Conservation (phyloP, 202 grass and related monocot genomes). For the Digitaria exilis region DNA sequence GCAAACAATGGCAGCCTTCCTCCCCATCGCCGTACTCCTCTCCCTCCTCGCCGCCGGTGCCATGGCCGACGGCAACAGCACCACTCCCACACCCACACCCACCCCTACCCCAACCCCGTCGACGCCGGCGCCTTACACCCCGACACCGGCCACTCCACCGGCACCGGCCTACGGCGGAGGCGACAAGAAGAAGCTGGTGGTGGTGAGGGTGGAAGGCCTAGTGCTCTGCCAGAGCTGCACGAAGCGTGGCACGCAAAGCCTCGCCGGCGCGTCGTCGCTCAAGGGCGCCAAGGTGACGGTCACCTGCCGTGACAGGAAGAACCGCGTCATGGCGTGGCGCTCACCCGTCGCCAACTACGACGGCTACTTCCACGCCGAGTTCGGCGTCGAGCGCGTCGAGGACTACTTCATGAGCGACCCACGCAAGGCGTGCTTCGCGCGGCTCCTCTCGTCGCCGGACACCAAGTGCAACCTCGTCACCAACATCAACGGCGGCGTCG, state of each 20-base stretch:
- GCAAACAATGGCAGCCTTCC: conserved; percentile 41
- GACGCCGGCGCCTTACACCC: neutral
- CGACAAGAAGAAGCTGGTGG: conserved; percentile 21
- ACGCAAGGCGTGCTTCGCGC: conserved; percentile 57
- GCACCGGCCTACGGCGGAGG: neutral
- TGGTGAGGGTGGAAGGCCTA: conserved; percentile 56
- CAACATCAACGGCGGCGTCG: conserved; percentile 59
- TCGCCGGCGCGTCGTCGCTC: conserved; percentile 50
- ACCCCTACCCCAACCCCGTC: neutral
- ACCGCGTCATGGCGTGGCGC: conserved; percentile 43
- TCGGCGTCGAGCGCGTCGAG: conserved; percentile 24
- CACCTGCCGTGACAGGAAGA: conserved; percentile 71
- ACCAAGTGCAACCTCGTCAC: conserved; percentile 47
- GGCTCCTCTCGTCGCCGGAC: conserved; percentile 65
- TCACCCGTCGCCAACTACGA: conserved; percentile 23
- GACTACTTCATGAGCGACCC: conserved; percentile 33
- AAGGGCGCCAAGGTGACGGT: conserved; percentile 52
- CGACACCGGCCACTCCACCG: neutral
- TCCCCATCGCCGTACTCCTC: conserved; percentile 41
- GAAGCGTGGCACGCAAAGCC: conserved; percentile 29
- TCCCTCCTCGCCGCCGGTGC: conserved; percentile 41
- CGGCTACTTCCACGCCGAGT: conserved; percentile 61
- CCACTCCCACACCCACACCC: too few species aligned
- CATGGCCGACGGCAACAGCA: neutral
- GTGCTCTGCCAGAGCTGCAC: conserved; percentile 72